These are phyloP conservation scores for Linnemannia schmuckeri DNA, from an alignment of 192 early-diverging fungal genomes.

Conservation along the genomic window DNA sequence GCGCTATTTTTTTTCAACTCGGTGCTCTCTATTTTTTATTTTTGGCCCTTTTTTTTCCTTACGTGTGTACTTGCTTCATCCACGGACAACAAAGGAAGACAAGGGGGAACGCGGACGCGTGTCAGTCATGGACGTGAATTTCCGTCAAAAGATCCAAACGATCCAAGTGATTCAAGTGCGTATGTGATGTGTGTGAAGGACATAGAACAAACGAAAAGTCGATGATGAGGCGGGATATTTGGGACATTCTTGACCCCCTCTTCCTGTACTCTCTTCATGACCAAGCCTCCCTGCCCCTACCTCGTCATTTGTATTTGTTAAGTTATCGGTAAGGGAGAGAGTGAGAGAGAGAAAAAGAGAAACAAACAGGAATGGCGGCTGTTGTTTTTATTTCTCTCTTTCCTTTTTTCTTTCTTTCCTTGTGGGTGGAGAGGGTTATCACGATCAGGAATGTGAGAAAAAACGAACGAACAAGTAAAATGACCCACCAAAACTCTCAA, in stretches of 20 bases:
- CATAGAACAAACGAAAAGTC: background rate
- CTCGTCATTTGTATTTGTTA: too few species aligned
- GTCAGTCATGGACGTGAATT: too few species aligned
- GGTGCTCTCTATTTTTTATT: constrained; percentile 1
- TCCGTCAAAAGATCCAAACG: too few species aligned
- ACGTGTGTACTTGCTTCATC: too few species aligned
- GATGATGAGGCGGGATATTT: background rate
- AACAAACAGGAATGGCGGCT: background rate
- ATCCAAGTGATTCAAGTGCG: too few species aligned
- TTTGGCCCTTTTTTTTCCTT: background rate
- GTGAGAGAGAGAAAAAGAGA: background rate
- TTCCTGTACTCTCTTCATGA: too few species aligned
- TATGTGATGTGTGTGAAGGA: background rate
- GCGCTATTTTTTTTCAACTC: constrained; percentile 1
- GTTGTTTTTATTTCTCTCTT: background rate
- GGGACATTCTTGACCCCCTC: background rate
- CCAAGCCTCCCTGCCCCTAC: too few species aligned
- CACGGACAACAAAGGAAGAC: too few species aligned
- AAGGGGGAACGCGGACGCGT: too few species aligned
- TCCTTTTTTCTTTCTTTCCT: background rate
- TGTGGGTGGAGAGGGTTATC: background rate
- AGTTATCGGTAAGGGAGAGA: background rate
- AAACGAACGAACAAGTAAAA: background rate
- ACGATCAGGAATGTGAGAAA: background rate
- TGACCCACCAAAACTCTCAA: background rate